phyloP scores from a whole-genome alignment of 1,284 basidiomycete species.

The Cutaneotrichosporon daszewskae region DNA sequence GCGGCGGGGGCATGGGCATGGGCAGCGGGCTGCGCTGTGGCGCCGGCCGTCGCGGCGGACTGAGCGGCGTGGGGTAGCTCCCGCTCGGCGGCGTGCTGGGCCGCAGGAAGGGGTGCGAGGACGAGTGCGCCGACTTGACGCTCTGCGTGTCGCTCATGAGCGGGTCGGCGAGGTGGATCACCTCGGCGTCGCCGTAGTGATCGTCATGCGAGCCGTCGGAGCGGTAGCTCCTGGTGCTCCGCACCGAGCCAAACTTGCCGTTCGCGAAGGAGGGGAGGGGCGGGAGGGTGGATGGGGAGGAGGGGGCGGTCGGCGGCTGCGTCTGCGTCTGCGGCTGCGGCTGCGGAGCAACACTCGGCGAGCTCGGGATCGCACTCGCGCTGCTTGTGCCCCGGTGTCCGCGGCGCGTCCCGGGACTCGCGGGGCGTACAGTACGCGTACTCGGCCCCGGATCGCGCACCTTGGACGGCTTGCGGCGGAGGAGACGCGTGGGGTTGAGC shows the following conservation, averaged over 20 bases:
- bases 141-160: background rate
- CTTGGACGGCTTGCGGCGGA: slow-evolving; percentile 9
- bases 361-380: slow-evolving; percentile 1
- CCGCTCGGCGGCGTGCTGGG: background rate
- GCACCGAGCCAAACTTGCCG: slow-evolving; percentile 2
- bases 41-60: slow-evolving; percentile 2
- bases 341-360: background rate
- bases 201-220: background rate
- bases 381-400: background rate
- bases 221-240: background rate
- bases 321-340: background rate
- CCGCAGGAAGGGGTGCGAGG: slow-evolving; percentile 6
- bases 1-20: background rate
- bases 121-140: no score
- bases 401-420: no score
- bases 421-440: no score
- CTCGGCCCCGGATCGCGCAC: background rate
- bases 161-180: background rate
- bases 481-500: slow-evolving; percentile 10
- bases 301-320: background rate
- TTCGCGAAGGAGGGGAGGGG: background rate
- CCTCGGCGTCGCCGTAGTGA: background rate
- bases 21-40: background rate
- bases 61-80: background rate
- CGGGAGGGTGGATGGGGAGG: background rate